Conservation (phyloP, 192 early-diverging fungal species). For the Piromyces finnis region DNA sequence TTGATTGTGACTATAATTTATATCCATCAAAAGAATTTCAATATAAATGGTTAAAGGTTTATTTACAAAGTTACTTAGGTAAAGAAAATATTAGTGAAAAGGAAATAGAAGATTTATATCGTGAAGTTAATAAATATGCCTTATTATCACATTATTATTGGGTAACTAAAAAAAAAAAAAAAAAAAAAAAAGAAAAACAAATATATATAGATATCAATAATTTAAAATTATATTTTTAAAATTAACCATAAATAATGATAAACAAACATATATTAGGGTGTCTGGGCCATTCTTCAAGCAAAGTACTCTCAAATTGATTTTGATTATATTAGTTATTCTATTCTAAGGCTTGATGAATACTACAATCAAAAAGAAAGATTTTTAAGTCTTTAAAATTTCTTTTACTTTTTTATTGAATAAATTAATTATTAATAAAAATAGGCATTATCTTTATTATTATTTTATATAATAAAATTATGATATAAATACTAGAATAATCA, state of each 20-base stretch:
- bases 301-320: slow-evolving; percentile 84
- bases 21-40: slow-evolving; percentile 62
- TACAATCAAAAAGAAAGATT: slow-evolving; percentile 30
- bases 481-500: neutral
- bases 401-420: no score
- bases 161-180: slow-evolving; percentile 46
- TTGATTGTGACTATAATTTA: slow-evolving; percentile 79
- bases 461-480: no score
- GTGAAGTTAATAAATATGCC: slow-evolving; percentile 64
- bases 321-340: slow-evolving; percentile 81
- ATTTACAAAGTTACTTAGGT: slow-evolving; percentile 23
- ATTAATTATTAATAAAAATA: no score
- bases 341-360: slow-evolving; percentile 63
- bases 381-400: neutral
- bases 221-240: no score
- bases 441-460: no score
- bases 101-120: slow-evolving; percentile 41
- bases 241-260: neutral
- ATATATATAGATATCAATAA: no score
- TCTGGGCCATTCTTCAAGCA: slow-evolving; percentile 39
- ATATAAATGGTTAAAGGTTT: slow-evolving; percentile 53
- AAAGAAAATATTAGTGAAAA: slow-evolving; percentile 10
- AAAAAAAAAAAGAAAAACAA: no score
- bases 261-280: neutral
- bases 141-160: slow-evolving; percentile 88